Conservation (phyloP, 2,329 filamentous ascomycete genomes). For the Phyllosticta capitalensis region DNA sequence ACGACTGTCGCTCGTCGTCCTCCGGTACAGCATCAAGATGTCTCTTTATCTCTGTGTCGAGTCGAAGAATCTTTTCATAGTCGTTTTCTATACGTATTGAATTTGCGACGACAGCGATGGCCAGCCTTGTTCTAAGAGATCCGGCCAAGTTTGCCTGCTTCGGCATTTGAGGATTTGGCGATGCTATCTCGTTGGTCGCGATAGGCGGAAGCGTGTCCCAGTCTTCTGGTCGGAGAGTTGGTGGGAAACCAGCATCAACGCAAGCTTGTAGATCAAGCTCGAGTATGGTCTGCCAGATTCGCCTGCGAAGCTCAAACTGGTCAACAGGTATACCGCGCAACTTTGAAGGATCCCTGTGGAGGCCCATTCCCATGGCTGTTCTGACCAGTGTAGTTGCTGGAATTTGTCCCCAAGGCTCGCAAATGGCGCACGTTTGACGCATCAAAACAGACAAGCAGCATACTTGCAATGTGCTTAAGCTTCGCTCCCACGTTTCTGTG, state of each 20-base stretch:
- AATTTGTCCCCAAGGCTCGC: not conserved
- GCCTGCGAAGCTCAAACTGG: constrained; percentile 34
- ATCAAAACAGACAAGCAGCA: not conserved
- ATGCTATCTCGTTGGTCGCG: not conserved
- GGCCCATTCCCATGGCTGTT: constrained; percentile 33
- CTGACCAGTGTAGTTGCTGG: constrained; percentile 29
- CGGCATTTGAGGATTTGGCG: not conserved
- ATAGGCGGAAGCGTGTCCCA: not conserved
- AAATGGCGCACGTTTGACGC: not conserved
- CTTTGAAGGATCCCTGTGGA: constrained; percentile 31
- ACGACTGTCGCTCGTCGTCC: not conserved
- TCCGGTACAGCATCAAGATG: not conserved
- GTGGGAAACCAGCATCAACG: constrained; percentile 15
- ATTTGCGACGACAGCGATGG: not conserved
- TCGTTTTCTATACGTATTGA: not conserved
- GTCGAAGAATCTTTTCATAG: constrained; percentile 3
- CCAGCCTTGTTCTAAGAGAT: not conserved
- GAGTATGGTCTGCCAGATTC: constrained; percentile 36
- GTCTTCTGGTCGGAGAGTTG: not conserved
- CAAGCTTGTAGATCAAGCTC: constrained; percentile 30
- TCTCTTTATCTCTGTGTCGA: not conserved
- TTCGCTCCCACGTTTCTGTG: constrained; percentile 1
- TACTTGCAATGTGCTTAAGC: not conserved
- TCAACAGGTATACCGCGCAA: constrained; percentile 29
- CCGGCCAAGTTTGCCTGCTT: constrained; percentile 1